Evolutionary conservation across 225 moss, liverwort and hornwort species (phyloP), one percentile per base, ranked within the genome.

Genomic region (Physcomitrium patens): DNA sequence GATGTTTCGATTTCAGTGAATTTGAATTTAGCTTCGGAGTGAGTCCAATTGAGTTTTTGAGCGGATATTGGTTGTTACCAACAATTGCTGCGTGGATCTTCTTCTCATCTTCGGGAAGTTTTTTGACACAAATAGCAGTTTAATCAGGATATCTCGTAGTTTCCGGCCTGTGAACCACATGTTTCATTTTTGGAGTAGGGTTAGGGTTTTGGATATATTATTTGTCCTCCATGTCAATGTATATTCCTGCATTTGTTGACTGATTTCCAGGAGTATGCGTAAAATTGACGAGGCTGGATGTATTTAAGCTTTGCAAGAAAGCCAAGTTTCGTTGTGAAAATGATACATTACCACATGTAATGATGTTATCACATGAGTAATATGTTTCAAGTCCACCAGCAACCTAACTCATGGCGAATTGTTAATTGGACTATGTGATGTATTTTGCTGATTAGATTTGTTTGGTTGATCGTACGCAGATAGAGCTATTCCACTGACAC

Each of bases 121-220:
- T 16, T 68, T 3, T 23, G 12, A 31, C 63, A 68, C 19, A 57
- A 65, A 58, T 65, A 7, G 12, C 46, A 17, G 68, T 22, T 68
- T 31, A 4, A 52, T 7, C 53, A 45, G 69, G 42, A 23, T 51
- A 45, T 56, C 44, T 70, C 41, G 18, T 60, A 72, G 56, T 26
- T 44, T 42, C 41, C 17, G 63, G 72, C 52, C 16, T 58, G 10
- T 64, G 46, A 53, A 63, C 23, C 2, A 15, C 23, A 12, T 51
- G 11, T 53, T 27, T 47, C 12, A 42, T 31, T 10, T 59, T 12
- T 60, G 49, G n/a, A 68, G 27, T 84, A 66, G 74, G 74, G 15
- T 84, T 80, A 80, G 84, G 84, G 73, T 77, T 84, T 77, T 47
- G 50, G 18, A 27, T 14, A n/a, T 31, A 22, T 37, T 22, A 63